These are phyloP conservation scores for Rhododendron griersonianum DNA, from an alignment of 148 eudicot species.

Conservation along the genomic window DNA sequence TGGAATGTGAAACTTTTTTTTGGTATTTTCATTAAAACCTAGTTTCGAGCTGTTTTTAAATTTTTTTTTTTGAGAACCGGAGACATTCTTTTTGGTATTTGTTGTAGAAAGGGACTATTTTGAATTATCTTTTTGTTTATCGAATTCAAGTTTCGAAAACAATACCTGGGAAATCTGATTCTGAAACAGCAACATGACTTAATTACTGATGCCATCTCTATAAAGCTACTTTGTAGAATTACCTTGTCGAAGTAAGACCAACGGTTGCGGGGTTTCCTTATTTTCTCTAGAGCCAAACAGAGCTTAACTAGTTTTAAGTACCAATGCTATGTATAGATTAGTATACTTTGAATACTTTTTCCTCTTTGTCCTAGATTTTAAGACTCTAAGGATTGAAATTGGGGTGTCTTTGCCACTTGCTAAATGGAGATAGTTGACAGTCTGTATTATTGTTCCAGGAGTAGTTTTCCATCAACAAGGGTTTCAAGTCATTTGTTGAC, in stretches of 20 bases:
- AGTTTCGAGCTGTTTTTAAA: not conserved
- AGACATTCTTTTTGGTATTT: not conserved
- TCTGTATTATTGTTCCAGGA: slow-evolving; percentile 32
- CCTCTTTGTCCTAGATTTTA: not conserved
- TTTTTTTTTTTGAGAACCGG: not conserved
- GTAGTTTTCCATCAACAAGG: slow-evolving; percentile 33
- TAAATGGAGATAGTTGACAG: not conserved
- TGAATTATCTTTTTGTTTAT: not conserved
- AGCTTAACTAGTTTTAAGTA: not conserved
- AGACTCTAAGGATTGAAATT: not conserved
- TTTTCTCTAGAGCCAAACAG: not conserved
- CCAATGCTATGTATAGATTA: not conserved
- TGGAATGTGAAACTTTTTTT: not conserved
- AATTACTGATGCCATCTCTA: not conserved
- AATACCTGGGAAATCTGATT: not conserved
- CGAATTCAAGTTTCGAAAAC: not conserved
- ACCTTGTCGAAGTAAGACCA: not conserved
- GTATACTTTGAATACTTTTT: not conserved
- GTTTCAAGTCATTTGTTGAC: slow-evolving; percentile 26
- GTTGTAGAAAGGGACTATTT: not conserved
- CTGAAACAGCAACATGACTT: not conserved
- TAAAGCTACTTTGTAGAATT: not conserved
- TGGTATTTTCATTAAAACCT: not conserved
- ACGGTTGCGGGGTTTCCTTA: not conserved
- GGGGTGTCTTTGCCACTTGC: not conserved